Conservation (phyloP, 176 grass and related monocot species). For the Avena atlantica region DNA sequence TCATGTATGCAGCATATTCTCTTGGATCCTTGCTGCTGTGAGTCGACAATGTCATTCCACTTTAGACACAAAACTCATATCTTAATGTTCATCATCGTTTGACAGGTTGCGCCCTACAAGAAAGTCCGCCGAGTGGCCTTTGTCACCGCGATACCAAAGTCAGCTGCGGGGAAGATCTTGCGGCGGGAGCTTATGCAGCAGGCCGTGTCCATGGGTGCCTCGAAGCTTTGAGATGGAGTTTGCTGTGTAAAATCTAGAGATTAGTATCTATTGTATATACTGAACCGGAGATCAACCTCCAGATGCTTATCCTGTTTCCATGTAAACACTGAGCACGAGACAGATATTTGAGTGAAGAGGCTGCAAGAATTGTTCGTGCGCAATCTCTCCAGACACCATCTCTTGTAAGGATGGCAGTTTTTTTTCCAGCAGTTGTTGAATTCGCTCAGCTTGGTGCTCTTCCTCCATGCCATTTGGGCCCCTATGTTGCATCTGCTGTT, state of each 20-base stretch:
- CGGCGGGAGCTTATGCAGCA: conserved; percentile 59
- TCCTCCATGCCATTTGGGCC: no score
- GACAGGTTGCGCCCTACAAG: conserved; percentile 82
- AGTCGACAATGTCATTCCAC: neutral
- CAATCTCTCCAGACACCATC: neutral
- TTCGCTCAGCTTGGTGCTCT: neutral
- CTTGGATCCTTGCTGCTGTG: neutral
- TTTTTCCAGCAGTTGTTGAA: neutral
- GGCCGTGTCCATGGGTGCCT: conserved; percentile 50
- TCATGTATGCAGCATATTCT: conserved; percentile 1
- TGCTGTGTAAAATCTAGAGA: neutral
- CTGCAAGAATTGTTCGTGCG: neutral
- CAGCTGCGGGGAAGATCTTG: conserved; percentile 71
- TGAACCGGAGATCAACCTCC: neutral
- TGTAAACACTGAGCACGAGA: neutral
- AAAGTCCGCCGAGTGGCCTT: conserved; percentile 78
- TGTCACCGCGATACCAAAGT: conserved; percentile 57
- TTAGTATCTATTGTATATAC: neutral
- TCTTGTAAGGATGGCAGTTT: neutral
- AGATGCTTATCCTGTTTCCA: neutral
- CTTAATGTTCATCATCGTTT: conserved; percentile 13
- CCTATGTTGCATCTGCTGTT: no score
- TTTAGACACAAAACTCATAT: neutral
- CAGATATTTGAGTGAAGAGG: neutral
- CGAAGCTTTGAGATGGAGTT: conserved; percentile 60